A percentile compares a stretch with the other conserved stretches of the same genome.
Evolutionary conservation across 352 stramenopile species (phyloP).

Genomic region (Pilasporangium apinafurcum): DNA sequence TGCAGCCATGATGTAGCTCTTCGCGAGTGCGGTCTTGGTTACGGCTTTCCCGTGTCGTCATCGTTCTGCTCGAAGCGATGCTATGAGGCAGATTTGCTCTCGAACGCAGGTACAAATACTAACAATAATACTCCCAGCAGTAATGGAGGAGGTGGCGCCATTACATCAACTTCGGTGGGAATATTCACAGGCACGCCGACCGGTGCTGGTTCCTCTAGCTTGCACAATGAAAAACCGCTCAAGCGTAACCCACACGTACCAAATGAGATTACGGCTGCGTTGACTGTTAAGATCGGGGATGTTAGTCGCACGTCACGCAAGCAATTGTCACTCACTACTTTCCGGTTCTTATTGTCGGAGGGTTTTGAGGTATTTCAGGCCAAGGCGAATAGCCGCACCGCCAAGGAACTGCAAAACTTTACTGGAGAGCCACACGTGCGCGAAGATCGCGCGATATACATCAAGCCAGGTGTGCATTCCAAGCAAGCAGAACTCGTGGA

Average conservation of each 20-base stretch:
- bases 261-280: constrained; percentile 52
- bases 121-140: constrained; percentile 1
- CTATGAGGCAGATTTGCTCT: constrained; percentile 20
- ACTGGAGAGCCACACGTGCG: constrained; percentile 40
- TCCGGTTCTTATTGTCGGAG: constrained; percentile 61
- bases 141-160: constrained; percentile 1
- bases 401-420: constrained; percentile 40
- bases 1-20: constrained; percentile 28
- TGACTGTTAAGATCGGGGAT: constrained; percentile 77
- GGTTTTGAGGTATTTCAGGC: constrained; percentile 69
- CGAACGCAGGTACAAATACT: background rate
- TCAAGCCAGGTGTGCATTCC: constrained; percentile 63
- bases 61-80: constrained; percentile 36
- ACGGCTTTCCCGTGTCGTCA: constrained; percentile 18
- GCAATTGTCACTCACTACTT: constrained; percentile 48
- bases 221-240: background rate
- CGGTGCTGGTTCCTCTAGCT: too few relatives aligned
- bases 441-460: constrained; percentile 68
- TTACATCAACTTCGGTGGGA: too few relatives aligned
- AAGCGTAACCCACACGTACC: constrained; percentile 18
- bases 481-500: constrained; percentile 79
- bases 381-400: constrained; percentile 54
- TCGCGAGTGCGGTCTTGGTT: constrained; percentile 26
- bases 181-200: too few relatives aligned
- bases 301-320: constrained; percentile 65